Evolutionary conservation across 2,329 filamentous ascomycete genomes (phyloP).

Genomic region (Fusarium illudens): DNA sequence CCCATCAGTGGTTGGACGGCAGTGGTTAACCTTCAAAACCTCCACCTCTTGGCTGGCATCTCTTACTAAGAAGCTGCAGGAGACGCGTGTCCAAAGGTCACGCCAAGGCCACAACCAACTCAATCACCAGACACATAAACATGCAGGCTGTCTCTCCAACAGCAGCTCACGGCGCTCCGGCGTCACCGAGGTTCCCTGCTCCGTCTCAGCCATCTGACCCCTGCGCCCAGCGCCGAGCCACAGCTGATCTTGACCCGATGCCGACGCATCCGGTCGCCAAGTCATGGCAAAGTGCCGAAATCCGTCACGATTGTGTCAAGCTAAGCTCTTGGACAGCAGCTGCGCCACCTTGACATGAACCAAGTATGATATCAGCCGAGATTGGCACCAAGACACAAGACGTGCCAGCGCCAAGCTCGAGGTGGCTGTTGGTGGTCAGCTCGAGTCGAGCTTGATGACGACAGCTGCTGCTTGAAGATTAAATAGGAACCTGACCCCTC

Average conservation of each 20-base stretch:
- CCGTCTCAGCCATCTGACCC: not conserved
- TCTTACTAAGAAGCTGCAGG: not conserved
- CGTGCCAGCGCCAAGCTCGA: conserved; percentile 11
- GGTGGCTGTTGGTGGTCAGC: not conserved
- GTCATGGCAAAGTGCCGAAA: conserved; percentile 22
- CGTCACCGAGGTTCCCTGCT: not conserved
- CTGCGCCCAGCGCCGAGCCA: conserved; percentile 17
- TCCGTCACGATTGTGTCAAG: not conserved
- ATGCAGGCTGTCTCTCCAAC: not conserved
- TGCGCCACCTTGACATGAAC: conserved; percentile 27
- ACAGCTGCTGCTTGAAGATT: conserved; percentile 5
- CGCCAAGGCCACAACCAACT: conserved; percentile 14
- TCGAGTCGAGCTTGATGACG: conserved; percentile 16
- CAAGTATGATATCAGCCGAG: conserved; percentile 35
- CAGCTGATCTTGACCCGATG: conserved; percentile 8
- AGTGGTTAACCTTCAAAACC: not conserved
- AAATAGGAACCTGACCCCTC: conserved; percentile 21
- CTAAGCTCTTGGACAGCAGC: not conserved
- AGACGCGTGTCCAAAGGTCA: conserved; percentile 19
- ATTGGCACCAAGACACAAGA: not conserved
- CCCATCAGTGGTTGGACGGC: not conserved
- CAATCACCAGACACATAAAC: conserved; percentile 23
- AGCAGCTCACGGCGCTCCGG: conserved; percentile 10
- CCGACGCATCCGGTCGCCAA: conserved; percentile 36
- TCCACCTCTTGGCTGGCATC: not conserved